phyloP scores from a whole-genome alignment of 352 stramenopile genomes.

The Phytophthora niederhauseri region DNA sequence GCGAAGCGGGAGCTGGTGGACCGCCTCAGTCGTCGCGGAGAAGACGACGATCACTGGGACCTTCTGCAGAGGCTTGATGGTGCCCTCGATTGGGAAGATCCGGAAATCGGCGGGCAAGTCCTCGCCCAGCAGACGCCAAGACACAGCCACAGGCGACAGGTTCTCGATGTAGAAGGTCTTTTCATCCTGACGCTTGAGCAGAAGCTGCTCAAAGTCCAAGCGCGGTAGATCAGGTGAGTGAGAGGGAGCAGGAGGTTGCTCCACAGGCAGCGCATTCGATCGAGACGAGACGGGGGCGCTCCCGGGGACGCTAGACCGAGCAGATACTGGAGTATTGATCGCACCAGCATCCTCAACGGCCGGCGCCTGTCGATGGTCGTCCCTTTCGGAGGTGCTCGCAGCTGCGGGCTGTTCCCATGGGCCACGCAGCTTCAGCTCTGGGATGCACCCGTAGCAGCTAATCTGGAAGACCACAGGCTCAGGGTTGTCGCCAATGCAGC shows the following conservation, averaged over 20 bases:
- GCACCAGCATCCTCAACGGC: constrained; percentile 11
- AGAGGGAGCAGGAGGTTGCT: constrained; percentile 3
- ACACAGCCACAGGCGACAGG: constrained; percentile 69
- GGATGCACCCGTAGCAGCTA: constrained; percentile 86
- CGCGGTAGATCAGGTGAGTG: constrained; percentile 28
- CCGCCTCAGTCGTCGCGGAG: constrained; percentile 64
- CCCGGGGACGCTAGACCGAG: constrained; percentile 22
- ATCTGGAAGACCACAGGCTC: constrained; percentile 88
- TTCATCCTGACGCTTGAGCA: constrained; percentile 90
- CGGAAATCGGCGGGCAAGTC: constrained; percentile 67
- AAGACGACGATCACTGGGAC: constrained; percentile 71
- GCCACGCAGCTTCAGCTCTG: constrained; percentile 76
- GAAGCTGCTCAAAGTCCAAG: constrained; percentile 92
- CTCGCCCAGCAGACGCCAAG: constrained; percentile 58
- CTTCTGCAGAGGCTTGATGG: constrained; percentile 76
- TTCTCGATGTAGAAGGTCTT: constrained; percentile 92
- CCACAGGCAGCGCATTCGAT: constrained; percentile 16
- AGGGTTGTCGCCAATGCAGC: constrained; percentile 92
- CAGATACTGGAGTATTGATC: constrained; percentile 26
- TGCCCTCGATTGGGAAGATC: constrained; percentile 73
- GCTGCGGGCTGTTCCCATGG: constrained; percentile 83
- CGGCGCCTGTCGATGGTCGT: constrained; percentile 16
- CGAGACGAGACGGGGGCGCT: constrained; percentile 27
- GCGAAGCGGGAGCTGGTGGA: constrained; percentile 60
- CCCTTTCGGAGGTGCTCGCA: constrained; percentile 54